phyloP scores from a whole-genome alignment of 148 eudicot species.

The Rhododendron ferrugineum region DNA sequence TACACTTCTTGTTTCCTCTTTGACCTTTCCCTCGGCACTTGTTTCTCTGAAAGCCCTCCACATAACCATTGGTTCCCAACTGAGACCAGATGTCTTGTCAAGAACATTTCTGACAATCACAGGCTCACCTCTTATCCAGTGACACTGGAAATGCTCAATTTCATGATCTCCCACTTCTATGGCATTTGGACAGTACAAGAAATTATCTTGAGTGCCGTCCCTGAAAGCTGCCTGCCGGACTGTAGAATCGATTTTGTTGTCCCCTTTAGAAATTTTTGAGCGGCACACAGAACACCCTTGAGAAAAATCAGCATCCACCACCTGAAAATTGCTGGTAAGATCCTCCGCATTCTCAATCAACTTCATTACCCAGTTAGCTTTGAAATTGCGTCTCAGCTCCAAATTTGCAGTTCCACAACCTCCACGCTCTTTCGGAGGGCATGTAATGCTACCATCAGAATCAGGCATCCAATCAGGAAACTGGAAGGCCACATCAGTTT shows the following conservation, averaged over 20 bases:
- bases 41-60: constrained; percentile 57
- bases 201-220: constrained; percentile 44
- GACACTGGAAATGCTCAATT: constrained; percentile 76
- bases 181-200: constrained; percentile 68
- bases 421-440: constrained; percentile 63
- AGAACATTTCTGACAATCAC: constrained; percentile 77
- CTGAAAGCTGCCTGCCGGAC: constrained; percentile 59
- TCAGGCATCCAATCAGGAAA: constrained; percentile 39
- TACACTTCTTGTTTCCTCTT: constrained; percentile 38
- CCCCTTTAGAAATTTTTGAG: constrained; percentile 6
- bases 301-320: constrained; percentile 26
- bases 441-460: constrained; percentile 48
- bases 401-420: constrained; percentile 60
- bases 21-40: constrained; percentile 33
- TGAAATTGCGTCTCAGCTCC: constrained; percentile 49
- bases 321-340: constrained; percentile 27
- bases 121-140: constrained; percentile 86
- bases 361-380: constrained; percentile 49
- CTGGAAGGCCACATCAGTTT: constrained; percentile 10
- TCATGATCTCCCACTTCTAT: constrained; percentile 28
- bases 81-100: constrained; percentile 53
- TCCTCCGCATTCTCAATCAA: constrained; percentile 42
- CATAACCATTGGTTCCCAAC: constrained; percentile 99
- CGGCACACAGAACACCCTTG: constrained; percentile 34
- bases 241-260: constrained; percentile 8